Conservation (phyloP, 192 early-diverging fungal genomes). For the Geranomyces variabilis region DNA sequence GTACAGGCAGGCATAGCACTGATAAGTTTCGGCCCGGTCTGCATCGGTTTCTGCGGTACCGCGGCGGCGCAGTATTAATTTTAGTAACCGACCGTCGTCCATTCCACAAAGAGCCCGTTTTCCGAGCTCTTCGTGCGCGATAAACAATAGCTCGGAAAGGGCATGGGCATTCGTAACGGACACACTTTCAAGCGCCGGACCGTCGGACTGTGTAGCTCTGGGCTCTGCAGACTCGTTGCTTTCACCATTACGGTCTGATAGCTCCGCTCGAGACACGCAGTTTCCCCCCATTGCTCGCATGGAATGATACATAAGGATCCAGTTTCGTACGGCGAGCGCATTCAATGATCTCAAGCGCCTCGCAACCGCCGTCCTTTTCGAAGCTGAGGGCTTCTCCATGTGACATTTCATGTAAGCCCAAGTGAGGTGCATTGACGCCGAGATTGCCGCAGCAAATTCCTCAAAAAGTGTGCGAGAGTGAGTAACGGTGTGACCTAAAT, state of each 20-base stretch:
- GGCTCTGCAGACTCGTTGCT: no score
- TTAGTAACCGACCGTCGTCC: constrained; percentile 17
- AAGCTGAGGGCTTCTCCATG: not conserved
- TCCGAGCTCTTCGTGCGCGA: constrained; percentile 17
- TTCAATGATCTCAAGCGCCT: constrained; percentile 15
- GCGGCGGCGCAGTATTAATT: not conserved
- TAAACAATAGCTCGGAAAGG: constrained; percentile 3
- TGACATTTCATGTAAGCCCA: constrained; percentile 17
- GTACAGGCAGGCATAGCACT: constrained; percentile 72
- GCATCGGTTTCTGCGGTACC: not conserved
- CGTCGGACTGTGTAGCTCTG: no score
- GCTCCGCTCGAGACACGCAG: no score
- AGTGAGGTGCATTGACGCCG: constrained; percentile 1
- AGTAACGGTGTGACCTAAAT: not conserved
- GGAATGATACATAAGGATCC: constrained; percentile 9
- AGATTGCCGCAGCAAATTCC: constrained; percentile 7
- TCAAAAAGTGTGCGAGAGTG: constrained; percentile 14
- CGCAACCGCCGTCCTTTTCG: not conserved
- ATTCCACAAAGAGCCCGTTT: constrained; percentile 13
- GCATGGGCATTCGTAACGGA: not conserved
- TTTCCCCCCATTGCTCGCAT: not conserved
- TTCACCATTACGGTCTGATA: no score
- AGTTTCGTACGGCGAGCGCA: constrained; percentile 5
- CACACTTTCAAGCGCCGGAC: not conserved
- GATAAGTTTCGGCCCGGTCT: constrained; percentile 50